Evolutionary conservation across 139 green algal species (phyloP).

Genomic region (Tetraselmis striata): DNA sequence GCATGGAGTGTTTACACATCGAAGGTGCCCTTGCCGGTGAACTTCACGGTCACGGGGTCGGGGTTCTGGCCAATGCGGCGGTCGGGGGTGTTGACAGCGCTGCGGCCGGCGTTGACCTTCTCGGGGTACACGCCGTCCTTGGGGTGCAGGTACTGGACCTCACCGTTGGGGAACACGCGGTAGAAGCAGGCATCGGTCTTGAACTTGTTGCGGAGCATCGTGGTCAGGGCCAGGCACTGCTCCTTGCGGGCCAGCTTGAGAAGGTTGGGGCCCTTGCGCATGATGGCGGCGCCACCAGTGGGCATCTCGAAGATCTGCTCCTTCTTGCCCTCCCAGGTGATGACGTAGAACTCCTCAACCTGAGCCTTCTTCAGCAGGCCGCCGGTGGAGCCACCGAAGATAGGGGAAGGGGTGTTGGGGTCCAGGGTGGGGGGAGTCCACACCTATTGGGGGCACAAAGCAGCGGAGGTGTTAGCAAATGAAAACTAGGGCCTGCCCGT

Average conservation of each 20-base stretch:
- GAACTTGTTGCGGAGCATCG: constrained; percentile 96
- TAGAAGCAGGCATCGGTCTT: constrained; percentile 91
- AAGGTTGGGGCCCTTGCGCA: constrained; percentile 96
- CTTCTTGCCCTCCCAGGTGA: constrained; percentile 94
- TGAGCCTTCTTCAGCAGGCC: constrained; percentile 94
- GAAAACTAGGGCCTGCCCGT: no score
- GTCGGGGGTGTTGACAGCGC: constrained; percentile 80
- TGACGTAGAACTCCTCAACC: constrained; percentile 95
- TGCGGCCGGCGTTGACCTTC: constrained; percentile 95
- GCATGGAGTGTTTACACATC: background rate
- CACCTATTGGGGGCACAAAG: no score
- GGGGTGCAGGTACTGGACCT: constrained; percentile 98
- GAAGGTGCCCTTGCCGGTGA: background rate
- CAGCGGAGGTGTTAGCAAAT: no score
- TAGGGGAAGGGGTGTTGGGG: constrained; percentile 84
- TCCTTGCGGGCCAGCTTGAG: constrained; percentile 99
- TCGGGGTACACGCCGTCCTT: constrained; percentile 98
- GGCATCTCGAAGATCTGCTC: constrained; percentile 99
- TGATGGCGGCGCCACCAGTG: constrained; percentile 96
- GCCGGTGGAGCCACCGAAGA: constrained; percentile 96
- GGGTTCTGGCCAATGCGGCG: constrained; percentile 93
- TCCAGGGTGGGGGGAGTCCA: constrained; percentile 84
- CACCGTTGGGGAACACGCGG: constrained; percentile 86
- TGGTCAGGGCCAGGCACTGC: constrained; percentile 94
- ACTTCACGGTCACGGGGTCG: constrained; percentile 68